Evolutionary conservation across 176 grass and related monocot genomes (phyloP), one percentile per base, ranked within the genome.

Genomic region (Bolboschoenus planiculmis): DNA sequence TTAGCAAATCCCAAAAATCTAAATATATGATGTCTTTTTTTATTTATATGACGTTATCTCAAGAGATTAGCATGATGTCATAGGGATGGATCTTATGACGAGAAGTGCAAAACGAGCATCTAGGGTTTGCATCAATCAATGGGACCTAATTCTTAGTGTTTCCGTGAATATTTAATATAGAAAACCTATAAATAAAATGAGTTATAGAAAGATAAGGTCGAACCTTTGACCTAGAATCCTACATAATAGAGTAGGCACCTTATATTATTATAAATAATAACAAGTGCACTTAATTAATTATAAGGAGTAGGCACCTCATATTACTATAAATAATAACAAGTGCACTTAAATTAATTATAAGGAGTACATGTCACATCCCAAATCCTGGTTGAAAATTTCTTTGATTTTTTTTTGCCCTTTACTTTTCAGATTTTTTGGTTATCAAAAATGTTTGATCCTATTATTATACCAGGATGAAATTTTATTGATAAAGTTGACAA

Each of bases 201-300:
- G 34, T 31, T n/a, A 10, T 16, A 68, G 0, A 18, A 21, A 10
- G 34, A 70, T 6, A 40, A 40, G 33, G 66, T 9, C 66, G 39
- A 44, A 71, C 66, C 20, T 26, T 71, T 71, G 66, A 71, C 66
- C 66, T 71, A 71, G 39, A 65, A 44, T 43, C 66, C 66, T 71
- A 42, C 14, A 71, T 71, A 21, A 43, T 23, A 71, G 36, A 35
- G 61, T n/a, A 30, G 36, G 31, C 15, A 65, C 15, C 62, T 18
- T 65, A 20, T 35, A 65, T 53, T 14, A 14, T 53, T 26, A 58
- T 23, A 9, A 23, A 26, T 24, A 21, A 42, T 70, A 23, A 3
- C 66, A 71, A 71, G 66, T 43, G 66, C 36, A 24, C 37, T 71
- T 71, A 11, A 26, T 71, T 71, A 24, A 44, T 71, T 26, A 40